phyloP scores from a whole-genome alignment of 2,329 filamentous ascomycete genomes.

The Nemania diffusa region DNA sequence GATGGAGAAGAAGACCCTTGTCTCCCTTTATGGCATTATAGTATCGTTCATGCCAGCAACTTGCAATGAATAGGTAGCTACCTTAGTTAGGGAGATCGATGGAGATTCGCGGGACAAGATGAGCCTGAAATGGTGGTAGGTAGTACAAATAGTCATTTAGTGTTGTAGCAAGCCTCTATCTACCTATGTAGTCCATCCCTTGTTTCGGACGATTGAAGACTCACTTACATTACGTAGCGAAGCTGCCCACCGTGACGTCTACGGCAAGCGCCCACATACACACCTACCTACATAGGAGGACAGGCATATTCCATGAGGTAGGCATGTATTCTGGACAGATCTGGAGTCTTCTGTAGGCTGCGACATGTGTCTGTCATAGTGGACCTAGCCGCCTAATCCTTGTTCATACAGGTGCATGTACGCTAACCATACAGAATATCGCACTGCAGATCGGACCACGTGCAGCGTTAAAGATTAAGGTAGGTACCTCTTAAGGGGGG shows the following conservation, averaged over 20 bases:
- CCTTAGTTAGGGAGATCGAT: not conserved
- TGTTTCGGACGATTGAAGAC: too few relatives aligned
- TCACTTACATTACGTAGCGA: not conserved
- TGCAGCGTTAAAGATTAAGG: slow-evolving; percentile 11
- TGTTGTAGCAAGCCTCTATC: not conserved
- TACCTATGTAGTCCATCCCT: not conserved
- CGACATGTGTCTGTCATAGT: slow-evolving; percentile 28
- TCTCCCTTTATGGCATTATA: not conserved
- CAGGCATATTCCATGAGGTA: slow-evolving; percentile 3
- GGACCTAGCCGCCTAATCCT: slow-evolving; percentile 7
- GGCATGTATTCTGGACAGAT: too few relatives aligned
- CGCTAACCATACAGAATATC: too few relatives aligned
- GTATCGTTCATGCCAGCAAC: slow-evolving; percentile 4
- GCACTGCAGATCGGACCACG: not conserved
- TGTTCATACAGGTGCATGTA: too few relatives aligned
- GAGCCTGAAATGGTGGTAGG: too few relatives aligned
- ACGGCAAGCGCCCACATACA: too few relatives aligned
- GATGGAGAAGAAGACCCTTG: not conserved
- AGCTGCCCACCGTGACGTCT: slow-evolving; percentile 16
- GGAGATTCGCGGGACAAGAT: not conserved
- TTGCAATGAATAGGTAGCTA: slow-evolving; percentile 1
- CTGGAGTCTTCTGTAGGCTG: too few relatives aligned
- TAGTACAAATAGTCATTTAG: not conserved
- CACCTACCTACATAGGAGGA: not conserved
- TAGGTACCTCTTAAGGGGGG: too few relatives aligned